These are phyloP conservation scores for Metschnikowia shivogae DNA, from an alignment of 805 yeast species.

Conservation along the genomic window DNA sequence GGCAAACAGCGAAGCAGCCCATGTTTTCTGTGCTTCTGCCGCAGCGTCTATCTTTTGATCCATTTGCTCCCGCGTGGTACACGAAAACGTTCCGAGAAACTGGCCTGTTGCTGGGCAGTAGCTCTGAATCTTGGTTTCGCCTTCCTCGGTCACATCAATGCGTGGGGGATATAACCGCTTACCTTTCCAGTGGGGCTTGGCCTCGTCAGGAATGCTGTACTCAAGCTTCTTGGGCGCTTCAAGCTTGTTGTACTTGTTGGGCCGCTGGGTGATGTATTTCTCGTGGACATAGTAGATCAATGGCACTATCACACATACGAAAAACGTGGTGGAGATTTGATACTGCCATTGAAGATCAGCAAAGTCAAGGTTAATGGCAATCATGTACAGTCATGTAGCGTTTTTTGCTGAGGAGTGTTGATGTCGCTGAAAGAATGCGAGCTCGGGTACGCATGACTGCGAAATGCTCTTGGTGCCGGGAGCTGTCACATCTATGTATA, in stretches of 20 bases:
- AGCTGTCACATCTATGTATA: neutral
- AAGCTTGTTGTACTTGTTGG: constrained; percentile 39
- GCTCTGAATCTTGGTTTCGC: constrained; percentile 72
- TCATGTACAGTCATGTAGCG: constrained; percentile 23
- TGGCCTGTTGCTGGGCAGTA: constrained; percentile 98
- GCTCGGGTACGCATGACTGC: constrained; percentile 3
- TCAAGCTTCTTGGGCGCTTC: constrained; percentile 47
- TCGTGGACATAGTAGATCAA: constrained; percentile 31
- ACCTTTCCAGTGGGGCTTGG: constrained; percentile 90
- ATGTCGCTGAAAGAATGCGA: constrained; percentile 1
- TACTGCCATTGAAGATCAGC: constrained; percentile 42
- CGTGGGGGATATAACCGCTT: constrained; percentile 59
- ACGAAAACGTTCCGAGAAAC: constrained; percentile 65
- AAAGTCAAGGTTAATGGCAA: constrained; percentile 39
- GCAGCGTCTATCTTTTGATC: constrained; percentile 58
- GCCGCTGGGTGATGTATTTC: constrained; percentile 33
- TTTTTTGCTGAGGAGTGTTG: neutral
- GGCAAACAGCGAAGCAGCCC: constrained; percentile 52
- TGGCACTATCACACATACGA: constrained; percentile 37
- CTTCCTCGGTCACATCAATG: constrained; percentile 51
- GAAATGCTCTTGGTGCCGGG: neutral
- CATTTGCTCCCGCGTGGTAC: constrained; percentile 65
- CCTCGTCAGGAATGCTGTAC: constrained; percentile 65
- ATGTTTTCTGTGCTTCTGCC: constrained; percentile 48
- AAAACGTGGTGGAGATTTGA: constrained; percentile 42